Evolutionary conservation across 495 filamentous ascomycete genomes (phyloP).

Genomic region (Astrothelium macrocarpum): DNA sequence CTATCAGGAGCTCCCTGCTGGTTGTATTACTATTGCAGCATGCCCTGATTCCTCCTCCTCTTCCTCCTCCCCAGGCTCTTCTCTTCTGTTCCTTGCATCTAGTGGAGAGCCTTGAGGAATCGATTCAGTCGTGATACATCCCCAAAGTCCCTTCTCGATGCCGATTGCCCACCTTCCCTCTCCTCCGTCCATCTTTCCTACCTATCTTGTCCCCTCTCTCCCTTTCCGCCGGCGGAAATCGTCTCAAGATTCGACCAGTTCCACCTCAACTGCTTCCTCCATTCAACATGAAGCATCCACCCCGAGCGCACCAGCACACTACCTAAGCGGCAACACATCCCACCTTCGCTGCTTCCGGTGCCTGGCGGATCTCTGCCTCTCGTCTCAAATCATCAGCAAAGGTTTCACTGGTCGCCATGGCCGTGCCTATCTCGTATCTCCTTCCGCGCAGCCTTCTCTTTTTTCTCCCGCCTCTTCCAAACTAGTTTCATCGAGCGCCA

Average conservation of each 20-base stretch:
- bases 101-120: too few relatives aligned
- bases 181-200: conserved; percentile 34
- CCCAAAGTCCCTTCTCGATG: conserved; percentile 14
- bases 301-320: conserved; percentile 26
- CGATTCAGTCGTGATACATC: too few relatives aligned
- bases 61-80: neutral
- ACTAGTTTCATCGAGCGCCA: too few relatives aligned
- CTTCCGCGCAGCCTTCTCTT: conserved; percentile 20
- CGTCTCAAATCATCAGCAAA: conserved; percentile 75
- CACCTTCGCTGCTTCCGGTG: conserved; percentile 67
- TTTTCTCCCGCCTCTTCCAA: neutral
- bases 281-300: neutral
- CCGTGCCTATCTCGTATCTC: conserved; percentile 76
- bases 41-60: neutral
- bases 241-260: conserved; percentile 24
- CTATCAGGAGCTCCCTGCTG: neutral
- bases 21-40: neutral
- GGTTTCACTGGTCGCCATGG: conserved; percentile 93
- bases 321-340: conserved; percentile 43
- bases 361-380: conserved; percentile 62
- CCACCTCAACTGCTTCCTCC: conserved; percentile 18
- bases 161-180: conserved; percentile 20
- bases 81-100: too few relatives aligned
- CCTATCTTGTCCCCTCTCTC: conserved; percentile 46
- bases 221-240: conserved; percentile 39